phyloP scores from a whole-genome alignment of 2,329 filamentous ascomycete species.

The Aureobasidium sp. region DNA sequence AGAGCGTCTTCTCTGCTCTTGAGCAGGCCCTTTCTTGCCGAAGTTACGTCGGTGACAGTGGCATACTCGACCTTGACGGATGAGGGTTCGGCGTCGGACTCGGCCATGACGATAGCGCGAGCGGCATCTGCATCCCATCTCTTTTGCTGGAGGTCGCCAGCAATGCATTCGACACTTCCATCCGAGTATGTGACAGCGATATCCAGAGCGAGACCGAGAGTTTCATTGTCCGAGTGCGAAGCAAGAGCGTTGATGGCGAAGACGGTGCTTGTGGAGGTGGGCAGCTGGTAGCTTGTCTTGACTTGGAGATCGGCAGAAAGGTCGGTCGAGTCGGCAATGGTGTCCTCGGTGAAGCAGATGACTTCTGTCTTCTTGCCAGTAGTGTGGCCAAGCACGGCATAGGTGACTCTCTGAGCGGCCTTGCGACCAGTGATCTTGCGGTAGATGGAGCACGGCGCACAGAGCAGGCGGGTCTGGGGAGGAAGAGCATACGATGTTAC shows the following conservation, averaged over 20 bases:
- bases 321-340: slow-evolving; percentile 26
- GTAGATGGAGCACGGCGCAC: slow-evolving; percentile 53
- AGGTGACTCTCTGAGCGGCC: slow-evolving; percentile 48
- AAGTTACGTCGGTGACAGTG: slow-evolving; percentile 26
- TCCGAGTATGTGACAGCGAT: slow-evolving; percentile 26
- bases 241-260: slow-evolving; percentile 34
- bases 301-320: slow-evolving; percentile 24
- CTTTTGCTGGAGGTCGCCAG: slow-evolving; percentile 23
- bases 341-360: slow-evolving; percentile 48
- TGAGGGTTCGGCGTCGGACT: not conserved
- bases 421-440: slow-evolving; percentile 40
- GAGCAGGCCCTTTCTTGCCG: slow-evolving; percentile 38
- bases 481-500: slow-evolving; percentile 56
- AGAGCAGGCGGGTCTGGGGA: slow-evolving; percentile 51
- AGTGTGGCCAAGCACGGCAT: slow-evolving; percentile 33
- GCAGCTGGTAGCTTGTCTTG: slow-evolving; percentile 17
- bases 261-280: slow-evolving; percentile 22
- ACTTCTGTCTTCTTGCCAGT: slow-evolving; percentile 41
- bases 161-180: slow-evolving; percentile 26
- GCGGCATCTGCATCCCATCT: slow-evolving; percentile 20
- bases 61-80: slow-evolving; percentile 22
- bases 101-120: not conserved
- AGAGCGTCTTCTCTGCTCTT: slow-evolving; percentile 39
- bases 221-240: slow-evolving; percentile 12
- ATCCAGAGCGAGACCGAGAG: slow-evolving; percentile 13